Base-by-base conservation (phyloP, 73 alveolate species). In the Tetrahymena borealis region DNA sequence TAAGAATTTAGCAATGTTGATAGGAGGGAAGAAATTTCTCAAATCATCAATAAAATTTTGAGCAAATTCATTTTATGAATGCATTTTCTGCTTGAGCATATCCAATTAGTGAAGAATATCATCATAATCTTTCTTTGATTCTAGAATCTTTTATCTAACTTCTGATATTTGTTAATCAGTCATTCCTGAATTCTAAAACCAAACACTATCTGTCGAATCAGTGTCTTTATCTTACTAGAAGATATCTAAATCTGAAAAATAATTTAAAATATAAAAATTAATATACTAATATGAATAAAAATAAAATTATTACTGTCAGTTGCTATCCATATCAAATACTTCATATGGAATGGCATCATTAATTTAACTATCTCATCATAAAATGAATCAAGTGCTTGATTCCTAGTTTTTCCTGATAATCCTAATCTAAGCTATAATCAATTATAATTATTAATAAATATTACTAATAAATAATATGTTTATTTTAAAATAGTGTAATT, bases 11-110 rank as follows among this genome's bases (percentile, higher is more conserved):
- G 92, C 95, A 20, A 93, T 92, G 32, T 93, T 28, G 7, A 90
- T 93, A 37, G 95, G 95, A 18, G 41, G 60, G 43, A 93, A 85
- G 31, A 85, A 79, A 85, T 93, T 93, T 85, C 95, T 93, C 5
- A 93, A 38, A 33, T 93, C 95, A 85, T 93, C 95, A 16, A 93
- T 93, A 42, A 93, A 93, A 42, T 93, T 93, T 38, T 93, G 28
- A 0, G 85, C 85, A 60, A 60, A 60, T 60, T 60, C 85, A 28
- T 60, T 60, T 60, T 60, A 24, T 60, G n/a, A 60, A 32, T 60
- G 38, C 85, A 60, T 60, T 60, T 60, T 60, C 28, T 60, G 35
- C 85, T 60, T 60, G n/a, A 60, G 28, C 20, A 60, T 24, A 60
- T 60, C 85, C 28, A 60, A n/a, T n/a, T 60, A n/a, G 10, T 60